Evolutionary conservation across 208 protist species (phyloP).

Genomic region (Vickermania ingenoplastis): DNA sequence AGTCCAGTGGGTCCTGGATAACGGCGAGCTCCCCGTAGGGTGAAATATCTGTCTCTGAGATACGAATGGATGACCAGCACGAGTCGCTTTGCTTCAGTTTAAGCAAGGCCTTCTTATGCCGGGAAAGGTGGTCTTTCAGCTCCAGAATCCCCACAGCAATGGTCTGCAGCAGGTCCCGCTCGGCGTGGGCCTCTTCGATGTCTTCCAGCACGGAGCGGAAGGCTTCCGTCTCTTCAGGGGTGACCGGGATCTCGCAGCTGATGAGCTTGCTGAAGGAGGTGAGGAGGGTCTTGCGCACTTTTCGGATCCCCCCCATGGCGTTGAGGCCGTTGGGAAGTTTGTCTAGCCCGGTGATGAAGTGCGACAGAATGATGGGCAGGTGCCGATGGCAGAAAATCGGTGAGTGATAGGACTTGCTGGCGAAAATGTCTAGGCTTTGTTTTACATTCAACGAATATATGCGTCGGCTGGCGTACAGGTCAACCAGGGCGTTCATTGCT

Average conservation of each 20-base stretch:
- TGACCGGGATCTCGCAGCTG: conserved; percentile 55
- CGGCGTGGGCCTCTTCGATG: conserved; percentile 57
- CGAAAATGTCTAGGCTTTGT: conserved; percentile 32
- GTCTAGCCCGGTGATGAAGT: conserved; percentile 58
- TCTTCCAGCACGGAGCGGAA: conserved; percentile 61
- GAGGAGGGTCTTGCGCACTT: conserved; percentile 66
- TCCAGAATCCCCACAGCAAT: conserved; percentile 76
- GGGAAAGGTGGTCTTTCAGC: conserved; percentile 67
- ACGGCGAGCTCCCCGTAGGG: conserved; percentile 46
- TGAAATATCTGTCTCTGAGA: conserved; percentile 29
- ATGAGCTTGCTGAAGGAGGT: conserved; percentile 60
- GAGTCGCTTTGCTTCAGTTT: conserved; percentile 25
- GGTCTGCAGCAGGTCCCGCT: conserved; percentile 55
- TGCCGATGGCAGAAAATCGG: conserved; percentile 75
- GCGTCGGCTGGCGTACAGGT: conserved; percentile 48
- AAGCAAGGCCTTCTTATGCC: conserved; percentile 46
- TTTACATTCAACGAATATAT: conserved; percentile 48
- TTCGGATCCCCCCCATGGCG: conserved; percentile 68
- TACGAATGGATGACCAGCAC: conserved; percentile 22
- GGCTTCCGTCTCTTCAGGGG: conserved; percentile 17
- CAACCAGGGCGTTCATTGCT: conserved; percentile 37
- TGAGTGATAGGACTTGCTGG: conserved; percentile 22
- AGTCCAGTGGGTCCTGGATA: conserved; percentile 58
- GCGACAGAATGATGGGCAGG: conserved; percentile 71
- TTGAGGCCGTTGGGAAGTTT: conserved; percentile 74